These are phyloP conservation scores for Pyrus hybrid DNA, from an alignment of 331 rosid species.

Conservation along the genomic window DNA sequence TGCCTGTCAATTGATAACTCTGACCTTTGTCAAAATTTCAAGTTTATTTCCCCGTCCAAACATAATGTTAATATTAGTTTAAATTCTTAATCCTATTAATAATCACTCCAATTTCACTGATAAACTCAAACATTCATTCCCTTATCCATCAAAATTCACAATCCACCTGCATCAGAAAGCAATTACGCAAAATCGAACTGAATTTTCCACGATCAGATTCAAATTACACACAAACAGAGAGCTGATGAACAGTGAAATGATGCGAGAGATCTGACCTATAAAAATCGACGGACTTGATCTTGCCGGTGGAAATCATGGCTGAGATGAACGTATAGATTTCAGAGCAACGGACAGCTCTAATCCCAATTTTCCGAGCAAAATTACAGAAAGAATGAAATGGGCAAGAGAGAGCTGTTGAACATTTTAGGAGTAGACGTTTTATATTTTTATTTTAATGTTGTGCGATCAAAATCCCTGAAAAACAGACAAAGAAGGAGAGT, in stretches of 20 bases:
- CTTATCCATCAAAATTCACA: not conserved
- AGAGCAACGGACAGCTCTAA: too few species aligned
- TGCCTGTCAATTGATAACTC: too few species aligned
- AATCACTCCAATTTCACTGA: not conserved
- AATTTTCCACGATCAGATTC: not conserved
- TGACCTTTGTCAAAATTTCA: too few species aligned
- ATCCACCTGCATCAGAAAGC: not conserved
- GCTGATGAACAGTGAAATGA: not conserved
- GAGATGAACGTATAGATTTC: not conserved
- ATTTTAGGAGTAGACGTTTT: too few species aligned
- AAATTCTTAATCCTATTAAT: not conserved
- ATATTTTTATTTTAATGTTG: too few species aligned
- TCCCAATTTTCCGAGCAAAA: not conserved
- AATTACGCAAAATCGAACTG: not conserved
- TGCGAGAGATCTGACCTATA: conserved; percentile 55
- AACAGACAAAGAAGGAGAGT: too few species aligned
- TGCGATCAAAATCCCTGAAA: too few species aligned
- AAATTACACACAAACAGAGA: not conserved
- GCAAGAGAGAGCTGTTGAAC: not conserved
- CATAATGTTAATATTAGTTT: not conserved
- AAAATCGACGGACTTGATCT: conserved; percentile 80
- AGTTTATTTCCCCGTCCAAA: too few species aligned
- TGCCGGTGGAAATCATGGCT: conserved; percentile 56
- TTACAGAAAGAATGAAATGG: not conserved
- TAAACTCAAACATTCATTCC: not conserved